Percentiles rank a stretch among this genome's conserved stretches.
These are phyloP conservation scores for Wickerhamomyces chambardii DNA, from an alignment of 805 yeast genomes.

Conservation along the genomic window DNA sequence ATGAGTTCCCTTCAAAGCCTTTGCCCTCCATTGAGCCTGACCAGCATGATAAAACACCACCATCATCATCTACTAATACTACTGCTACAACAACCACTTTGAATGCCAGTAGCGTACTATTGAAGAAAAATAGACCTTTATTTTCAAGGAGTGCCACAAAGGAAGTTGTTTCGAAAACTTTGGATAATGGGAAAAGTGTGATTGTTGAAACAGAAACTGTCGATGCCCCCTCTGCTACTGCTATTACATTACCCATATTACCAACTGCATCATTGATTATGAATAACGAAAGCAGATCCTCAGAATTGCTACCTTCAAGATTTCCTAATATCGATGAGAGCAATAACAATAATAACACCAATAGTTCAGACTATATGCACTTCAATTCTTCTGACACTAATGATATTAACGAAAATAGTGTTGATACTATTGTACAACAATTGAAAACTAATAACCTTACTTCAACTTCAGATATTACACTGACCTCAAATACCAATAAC, in stretches of 20 bases:
- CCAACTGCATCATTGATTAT: too few relatives aligned
- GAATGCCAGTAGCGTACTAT: slow-evolving; percentile 3
- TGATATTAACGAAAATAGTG: neutral
- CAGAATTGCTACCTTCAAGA: too few relatives aligned
- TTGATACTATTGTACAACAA: too few relatives aligned
- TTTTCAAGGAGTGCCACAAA: slow-evolving; percentile 16
- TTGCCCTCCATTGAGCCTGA: too few relatives aligned
- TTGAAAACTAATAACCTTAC: too few relatives aligned
- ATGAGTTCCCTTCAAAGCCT: too few relatives aligned
- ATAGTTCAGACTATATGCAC: neutral
- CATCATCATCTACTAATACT: neutral
- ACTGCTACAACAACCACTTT: neutral
- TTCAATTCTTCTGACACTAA: neutral
- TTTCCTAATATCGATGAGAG: too few relatives aligned
- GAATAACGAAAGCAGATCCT: too few relatives aligned
- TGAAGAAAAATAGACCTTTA: slow-evolving; percentile 15
- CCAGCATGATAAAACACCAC: too few relatives aligned
- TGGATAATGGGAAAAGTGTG: slow-evolving; percentile 23
- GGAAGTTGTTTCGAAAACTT: slow-evolving; percentile 9
- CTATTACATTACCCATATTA: slow-evolving; percentile 18
- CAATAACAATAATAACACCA: neutral
- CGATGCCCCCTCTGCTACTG: slow-evolving; percentile 27
- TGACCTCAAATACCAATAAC: too few relatives aligned
- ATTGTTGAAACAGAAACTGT: slow-evolving; percentile 60
- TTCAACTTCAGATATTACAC: too few relatives aligned